Percentiles rank a stretch among this genome's conserved stretches.
Conservation (phyloP, 208 protist species). For the Naegleria gruberi region DNA sequence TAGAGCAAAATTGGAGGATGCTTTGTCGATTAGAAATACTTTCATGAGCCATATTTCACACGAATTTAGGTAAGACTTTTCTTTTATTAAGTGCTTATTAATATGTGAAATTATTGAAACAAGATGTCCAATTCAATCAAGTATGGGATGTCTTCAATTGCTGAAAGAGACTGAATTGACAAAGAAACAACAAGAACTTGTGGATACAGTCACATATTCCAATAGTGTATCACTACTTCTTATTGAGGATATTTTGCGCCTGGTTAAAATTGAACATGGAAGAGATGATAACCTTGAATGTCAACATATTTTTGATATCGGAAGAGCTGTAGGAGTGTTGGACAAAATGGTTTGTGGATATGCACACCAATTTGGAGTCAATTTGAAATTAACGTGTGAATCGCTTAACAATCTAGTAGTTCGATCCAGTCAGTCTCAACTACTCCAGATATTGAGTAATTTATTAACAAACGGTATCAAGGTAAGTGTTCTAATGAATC, state of each 20-base stretch:
- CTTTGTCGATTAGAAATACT: too few species aligned
- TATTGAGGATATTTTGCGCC: neutral
- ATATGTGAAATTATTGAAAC: too few species aligned
- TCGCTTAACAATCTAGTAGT: neutral
- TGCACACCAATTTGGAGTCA: neutral
- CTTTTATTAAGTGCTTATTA: too few species aligned
- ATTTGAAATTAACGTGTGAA: neutral
- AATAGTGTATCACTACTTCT: neutral
- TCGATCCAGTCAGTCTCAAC: neutral
- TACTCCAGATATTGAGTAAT: neutral
- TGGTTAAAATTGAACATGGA: neutral
- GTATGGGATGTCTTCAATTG: neutral
- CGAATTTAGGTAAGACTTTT: neutral
- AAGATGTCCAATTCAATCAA: too few species aligned
- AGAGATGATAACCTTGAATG: too few species aligned
- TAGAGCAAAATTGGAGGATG: too few species aligned
- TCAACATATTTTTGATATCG: too few species aligned
- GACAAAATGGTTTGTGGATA: neutral
- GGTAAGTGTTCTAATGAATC: too few species aligned
- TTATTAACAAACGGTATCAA: neutral
- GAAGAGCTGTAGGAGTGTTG: too few species aligned
- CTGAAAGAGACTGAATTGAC: neutral
- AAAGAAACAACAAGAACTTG: neutral
- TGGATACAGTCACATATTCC: neutral
- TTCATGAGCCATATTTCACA: neutral